Percentiles rank a stretch among this genome's conserved stretches.
These are phyloP conservation scores for Colletotrichum sp. DNA, from an alignment of 2,329 filamentous ascomycete species.

Conservation along the genomic window DNA sequence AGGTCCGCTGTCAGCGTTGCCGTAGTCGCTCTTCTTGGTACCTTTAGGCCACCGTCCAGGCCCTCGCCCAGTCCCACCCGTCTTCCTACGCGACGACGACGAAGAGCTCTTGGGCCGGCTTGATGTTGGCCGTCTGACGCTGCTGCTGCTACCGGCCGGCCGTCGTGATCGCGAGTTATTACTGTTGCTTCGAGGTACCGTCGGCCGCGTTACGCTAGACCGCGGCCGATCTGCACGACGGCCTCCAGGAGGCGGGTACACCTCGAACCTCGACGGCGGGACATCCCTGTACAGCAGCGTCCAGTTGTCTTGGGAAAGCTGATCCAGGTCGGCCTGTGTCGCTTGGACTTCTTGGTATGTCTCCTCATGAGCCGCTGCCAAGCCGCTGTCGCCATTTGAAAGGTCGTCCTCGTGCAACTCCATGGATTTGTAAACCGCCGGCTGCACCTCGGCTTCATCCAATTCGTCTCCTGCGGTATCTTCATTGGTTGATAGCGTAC, in stretches of 20 bases:
- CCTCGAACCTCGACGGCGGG: conserved; percentile 74
- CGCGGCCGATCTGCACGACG: conserved; percentile 54
- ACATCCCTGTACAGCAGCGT: conserved; percentile 58
- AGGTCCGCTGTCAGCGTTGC: conserved; percentile 68
- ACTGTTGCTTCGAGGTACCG: conserved; percentile 37
- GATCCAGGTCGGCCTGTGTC: neutral
- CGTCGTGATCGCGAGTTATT: conserved; percentile 44
- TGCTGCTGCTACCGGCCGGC: conserved; percentile 33
- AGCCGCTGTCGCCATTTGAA: neutral
- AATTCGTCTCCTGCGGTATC: conserved; percentile 35
- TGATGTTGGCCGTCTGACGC: conserved; percentile 24
- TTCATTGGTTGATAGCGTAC: conserved; percentile 23
- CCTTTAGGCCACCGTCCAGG: conserved; percentile 72
- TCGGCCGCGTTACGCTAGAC: conserved; percentile 43
- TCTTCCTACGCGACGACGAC: conserved; percentile 53
- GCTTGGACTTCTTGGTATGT: neutral
- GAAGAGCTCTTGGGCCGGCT: conserved; percentile 41
- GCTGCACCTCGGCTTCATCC: conserved; percentile 28
- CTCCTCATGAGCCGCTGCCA: neutral
- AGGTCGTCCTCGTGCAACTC: neutral
- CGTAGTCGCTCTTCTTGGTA: conserved; percentile 71
- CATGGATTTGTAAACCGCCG: neutral
- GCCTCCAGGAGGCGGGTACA: conserved; percentile 69
- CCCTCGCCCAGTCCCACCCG: conserved; percentile 67
- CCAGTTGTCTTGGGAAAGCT: conserved; percentile 39